A percentile compares a stretch with the other conserved stretches of the same genome.
Evolutionary conservation across 176 grass and related monocot species (phyloP).

Genomic region (Saccharum officinarum): DNA sequence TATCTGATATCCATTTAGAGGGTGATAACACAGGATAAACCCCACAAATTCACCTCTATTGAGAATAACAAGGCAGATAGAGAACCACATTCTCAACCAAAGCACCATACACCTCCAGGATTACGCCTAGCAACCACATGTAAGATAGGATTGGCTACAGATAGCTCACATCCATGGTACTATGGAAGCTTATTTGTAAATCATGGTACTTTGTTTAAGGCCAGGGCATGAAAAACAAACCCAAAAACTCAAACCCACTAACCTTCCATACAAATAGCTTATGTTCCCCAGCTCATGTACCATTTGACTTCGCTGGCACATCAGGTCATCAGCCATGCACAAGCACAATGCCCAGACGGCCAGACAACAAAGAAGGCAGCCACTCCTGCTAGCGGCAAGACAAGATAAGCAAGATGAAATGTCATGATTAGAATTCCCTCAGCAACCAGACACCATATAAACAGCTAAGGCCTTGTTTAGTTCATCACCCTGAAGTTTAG

Average conservation of each 20-base stretch:
- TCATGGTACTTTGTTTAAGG: too few relatives aligned
- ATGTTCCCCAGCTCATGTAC: neutral
- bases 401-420: neutral
- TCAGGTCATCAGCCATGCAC: neutral
- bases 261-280: neutral
- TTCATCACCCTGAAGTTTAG: too few relatives aligned
- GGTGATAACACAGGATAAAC: neutral
- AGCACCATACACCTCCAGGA: neutral
- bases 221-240: neutral
- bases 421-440: neutral
- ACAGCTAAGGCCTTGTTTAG: neutral
- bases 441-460: neutral
- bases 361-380: neutral
- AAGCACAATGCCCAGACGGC: too few relatives aligned
- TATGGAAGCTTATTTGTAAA: too few relatives aligned
- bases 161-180: neutral
- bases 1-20: neutral
- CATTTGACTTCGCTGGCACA: neutral
- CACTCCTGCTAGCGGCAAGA: neutral
- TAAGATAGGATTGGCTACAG: neutral
- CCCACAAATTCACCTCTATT: neutral
- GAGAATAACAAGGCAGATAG: neutral
- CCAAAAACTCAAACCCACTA: neutral
- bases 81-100: neutral
- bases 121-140: neutral